Percentiles rank a stretch among this genome's conserved stretches.
Conservation (phyloP, 129 eudicot genomes). For the Calendula officinalis region DNA sequence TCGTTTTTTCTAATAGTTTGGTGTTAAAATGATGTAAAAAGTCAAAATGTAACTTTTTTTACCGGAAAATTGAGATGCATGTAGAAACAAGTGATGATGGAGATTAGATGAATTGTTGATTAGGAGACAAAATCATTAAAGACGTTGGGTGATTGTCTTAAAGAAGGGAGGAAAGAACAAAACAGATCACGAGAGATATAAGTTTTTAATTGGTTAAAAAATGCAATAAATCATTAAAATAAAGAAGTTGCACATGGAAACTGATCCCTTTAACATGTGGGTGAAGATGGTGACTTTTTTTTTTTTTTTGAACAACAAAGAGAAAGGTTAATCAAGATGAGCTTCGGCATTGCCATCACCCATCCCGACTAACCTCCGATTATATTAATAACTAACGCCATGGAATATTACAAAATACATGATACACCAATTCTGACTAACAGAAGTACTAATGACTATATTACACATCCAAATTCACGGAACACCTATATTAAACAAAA, state of each 20-base stretch:
- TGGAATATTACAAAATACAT: too few relatives aligned
- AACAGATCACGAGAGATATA: conserved; percentile 33
- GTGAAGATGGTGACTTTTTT: conserved; percentile 35
- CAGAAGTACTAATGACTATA: too few relatives aligned
- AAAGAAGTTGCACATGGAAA: conserved; percentile 48
- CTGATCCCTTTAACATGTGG: conserved; percentile 57
- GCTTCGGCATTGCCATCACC: too few relatives aligned
- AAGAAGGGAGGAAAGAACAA: conserved; percentile 31
- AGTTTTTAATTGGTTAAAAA: conserved; percentile 16
- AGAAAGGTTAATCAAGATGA: too few relatives aligned
- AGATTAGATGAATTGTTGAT: conserved; percentile 33
- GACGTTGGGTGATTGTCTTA: conserved; percentile 41
- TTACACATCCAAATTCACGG: too few relatives aligned
- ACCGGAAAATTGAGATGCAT: conserved; percentile 1
- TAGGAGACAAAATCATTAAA: conserved; percentile 44
- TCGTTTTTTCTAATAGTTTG: not conserved
- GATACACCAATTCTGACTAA: too few relatives aligned
- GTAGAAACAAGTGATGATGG: conserved; percentile 20
- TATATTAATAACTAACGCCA: too few relatives aligned
- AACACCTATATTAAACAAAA: too few relatives aligned
- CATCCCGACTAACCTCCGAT: too few relatives aligned
- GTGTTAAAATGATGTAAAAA: not conserved
- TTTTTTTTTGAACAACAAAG: too few relatives aligned
- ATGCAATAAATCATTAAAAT: conserved; percentile 31
- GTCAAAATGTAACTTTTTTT: conserved; percentile 2